Conservation (phyloP, 805 yeast genomes). For the Yarrowia deformans region DNA sequence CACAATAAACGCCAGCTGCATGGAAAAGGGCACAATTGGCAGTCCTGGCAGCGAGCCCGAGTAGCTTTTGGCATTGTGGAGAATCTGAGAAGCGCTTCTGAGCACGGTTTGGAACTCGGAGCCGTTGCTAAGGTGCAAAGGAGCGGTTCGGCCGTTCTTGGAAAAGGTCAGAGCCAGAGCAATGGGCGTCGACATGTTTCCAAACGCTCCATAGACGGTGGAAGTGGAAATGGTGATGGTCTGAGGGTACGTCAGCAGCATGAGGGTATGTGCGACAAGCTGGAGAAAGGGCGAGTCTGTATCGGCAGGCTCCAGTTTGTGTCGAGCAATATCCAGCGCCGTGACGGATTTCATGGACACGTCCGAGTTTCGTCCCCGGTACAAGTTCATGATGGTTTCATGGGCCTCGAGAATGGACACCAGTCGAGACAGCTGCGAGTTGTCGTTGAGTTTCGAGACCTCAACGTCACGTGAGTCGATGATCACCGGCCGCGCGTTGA, state of each 20-base stretch:
- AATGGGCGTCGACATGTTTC: conserved; percentile 35
- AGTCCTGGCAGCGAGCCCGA: conserved; percentile 17
- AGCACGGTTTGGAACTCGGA: conserved; percentile 34
- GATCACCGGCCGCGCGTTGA: conserved; percentile 54
- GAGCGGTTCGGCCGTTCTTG: conserved; percentile 18
- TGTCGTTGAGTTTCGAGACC: conserved; percentile 46
- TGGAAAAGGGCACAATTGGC: conserved; percentile 19
- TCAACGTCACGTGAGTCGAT: conserved; percentile 53
- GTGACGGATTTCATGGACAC: conserved; percentile 8
- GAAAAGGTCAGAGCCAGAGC: conserved; percentile 27
- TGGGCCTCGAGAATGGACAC: conserved; percentile 42
- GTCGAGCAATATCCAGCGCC: background rate
- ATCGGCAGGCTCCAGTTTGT: conserved; percentile 29
- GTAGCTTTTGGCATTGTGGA: conserved; percentile 4
- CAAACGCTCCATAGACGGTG: conserved; percentile 26
- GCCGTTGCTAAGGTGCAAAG: background rate
- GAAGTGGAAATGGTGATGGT: conserved; percentile 18
- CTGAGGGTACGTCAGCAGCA: conserved; percentile 11
- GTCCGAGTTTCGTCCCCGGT: conserved; percentile 9
- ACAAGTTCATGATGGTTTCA: conserved; percentile 16
- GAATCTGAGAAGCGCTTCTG: conserved; percentile 11
- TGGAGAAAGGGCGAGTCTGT: conserved; percentile 13
- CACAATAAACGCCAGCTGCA: conserved; percentile 36
- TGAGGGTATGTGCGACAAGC: conserved; percentile 19
- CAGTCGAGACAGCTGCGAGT: conserved; percentile 49